These are phyloP conservation scores for Pythium periplocum DNA, from an alignment of 352 stramenopile species.

Conservation along the genomic window DNA sequence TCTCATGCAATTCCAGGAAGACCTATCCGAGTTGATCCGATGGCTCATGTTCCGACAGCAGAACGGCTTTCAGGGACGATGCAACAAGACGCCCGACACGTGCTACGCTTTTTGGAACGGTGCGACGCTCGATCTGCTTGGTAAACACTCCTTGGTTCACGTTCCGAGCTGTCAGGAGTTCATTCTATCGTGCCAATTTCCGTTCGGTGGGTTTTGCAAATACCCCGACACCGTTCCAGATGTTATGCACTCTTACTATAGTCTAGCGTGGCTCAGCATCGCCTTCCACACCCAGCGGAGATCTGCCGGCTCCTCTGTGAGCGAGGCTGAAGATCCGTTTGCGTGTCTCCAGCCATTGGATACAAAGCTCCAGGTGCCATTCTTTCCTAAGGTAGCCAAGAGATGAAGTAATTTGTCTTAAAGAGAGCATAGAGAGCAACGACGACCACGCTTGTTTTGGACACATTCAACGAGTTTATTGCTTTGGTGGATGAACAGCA, in stretches of 20 bases:
- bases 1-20: slow-evolving; percentile 61
- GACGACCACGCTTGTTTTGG: no score
- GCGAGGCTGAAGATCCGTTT: slow-evolving; percentile 8
- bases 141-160: slow-evolving; percentile 75
- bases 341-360: slow-evolving; percentile 44
- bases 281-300: slow-evolving; percentile 24
- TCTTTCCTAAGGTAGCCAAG: slow-evolving; percentile 38
- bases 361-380: slow-evolving; percentile 74
- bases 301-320: neutral
- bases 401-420: slow-evolving; percentile 7
- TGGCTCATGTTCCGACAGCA: slow-evolving; percentile 86
- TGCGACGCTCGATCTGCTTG: slow-evolving; percentile 78
- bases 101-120: slow-evolving; percentile 94
- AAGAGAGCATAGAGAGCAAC: slow-evolving; percentile 4
- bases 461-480: no score
- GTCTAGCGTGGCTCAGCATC: slow-evolving; percentile 86
- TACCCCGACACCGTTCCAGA: slow-evolving; percentile 74
- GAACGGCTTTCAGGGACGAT: slow-evolving; percentile 83
- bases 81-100: slow-evolving; percentile 87
- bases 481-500: no score
- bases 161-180: slow-evolving; percentile 61
- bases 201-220: slow-evolving; percentile 84
- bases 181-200: slow-evolving; percentile 80
- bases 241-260: slow-evolving; percentile 91
- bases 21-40: slow-evolving; percentile 59